phyloP scores from a whole-genome alignment of 106 monocot species.

The Gastrodia elata region DNA sequence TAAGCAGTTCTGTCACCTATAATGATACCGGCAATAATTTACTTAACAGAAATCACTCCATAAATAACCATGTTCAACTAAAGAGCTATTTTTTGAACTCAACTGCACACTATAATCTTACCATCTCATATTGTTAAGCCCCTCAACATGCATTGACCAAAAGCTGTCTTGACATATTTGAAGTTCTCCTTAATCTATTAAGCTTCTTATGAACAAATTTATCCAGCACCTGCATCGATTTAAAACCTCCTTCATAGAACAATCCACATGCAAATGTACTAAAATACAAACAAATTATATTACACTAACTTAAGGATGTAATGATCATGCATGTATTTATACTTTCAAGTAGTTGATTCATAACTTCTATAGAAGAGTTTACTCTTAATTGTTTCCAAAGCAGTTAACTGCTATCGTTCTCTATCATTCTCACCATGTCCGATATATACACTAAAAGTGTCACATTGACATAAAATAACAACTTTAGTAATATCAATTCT shows the following conservation, averaged over 20 bases:
- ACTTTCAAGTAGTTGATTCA: neutral
- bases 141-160: neutral
- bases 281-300: conserved; percentile 1
- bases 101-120: neutral
- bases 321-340: neutral
- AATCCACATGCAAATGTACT: neutral
- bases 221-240: neutral
- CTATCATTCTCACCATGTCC: neutral
- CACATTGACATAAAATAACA: neutral
- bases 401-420: neutral
- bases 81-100: neutral
- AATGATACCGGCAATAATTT: neutral
- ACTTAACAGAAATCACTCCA: neutral
- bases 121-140: neutral
- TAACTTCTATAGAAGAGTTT: neutral
- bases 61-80: neutral
- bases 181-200: neutral
- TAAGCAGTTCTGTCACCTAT: neutral
- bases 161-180: neutral
- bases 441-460: neutral
- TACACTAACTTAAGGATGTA: neutral
- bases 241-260: neutral
- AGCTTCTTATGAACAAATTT: neutral
- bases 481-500: neutral
- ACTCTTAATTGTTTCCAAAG: neutral